phyloP scores from a whole-genome alignment of 805 yeast species.

The Metschnikowia anglica region DNA sequence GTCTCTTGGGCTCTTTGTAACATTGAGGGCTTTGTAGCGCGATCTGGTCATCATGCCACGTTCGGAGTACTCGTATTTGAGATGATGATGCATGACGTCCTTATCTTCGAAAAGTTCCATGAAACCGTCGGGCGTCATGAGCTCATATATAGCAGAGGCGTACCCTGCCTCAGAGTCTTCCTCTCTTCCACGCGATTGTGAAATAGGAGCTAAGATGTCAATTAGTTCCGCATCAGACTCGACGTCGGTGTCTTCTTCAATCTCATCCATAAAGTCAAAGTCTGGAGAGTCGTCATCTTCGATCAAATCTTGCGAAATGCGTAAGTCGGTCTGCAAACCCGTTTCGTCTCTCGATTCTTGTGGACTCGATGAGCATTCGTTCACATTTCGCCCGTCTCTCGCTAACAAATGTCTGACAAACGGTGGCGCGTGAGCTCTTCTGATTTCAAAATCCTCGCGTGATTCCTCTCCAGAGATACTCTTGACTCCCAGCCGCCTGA shows the following conservation, averaged over 20 bases:
- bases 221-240: slow-evolving; percentile 12
- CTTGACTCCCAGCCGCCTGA: not conserved
- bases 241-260: slow-evolving; percentile 11
- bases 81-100: slow-evolving; percentile 31
- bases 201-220: not conserved
- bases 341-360: not conserved
- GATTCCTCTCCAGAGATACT: slow-evolving; percentile 1
- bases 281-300: slow-evolving; percentile 18
- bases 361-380: not conserved
- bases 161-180: not conserved
- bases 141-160: slow-evolving; percentile 13
- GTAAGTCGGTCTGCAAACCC: not conserved
- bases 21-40: slow-evolving; percentile 18
- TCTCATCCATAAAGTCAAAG: slow-evolving; percentile 5
- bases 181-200: not conserved
- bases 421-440: slow-evolving; percentile 23
- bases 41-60: slow-evolving; percentile 37
- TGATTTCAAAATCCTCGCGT: slow-evolving; percentile 7
- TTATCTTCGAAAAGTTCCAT: slow-evolving; percentile 16
- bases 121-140: slow-evolving; percentile 16
- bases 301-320: not conserved
- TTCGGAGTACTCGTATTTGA: slow-evolving; percentile 19
- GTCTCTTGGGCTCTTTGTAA: slow-evolving; percentile 1
- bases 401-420: slow-evolving; percentile 24
- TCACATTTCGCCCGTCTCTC: not conserved